These are phyloP conservation scores for Hypoxylon lenormandii DNA, from an alignment of 495 filamentous ascomycete species.

Conservation along the genomic window DNA sequence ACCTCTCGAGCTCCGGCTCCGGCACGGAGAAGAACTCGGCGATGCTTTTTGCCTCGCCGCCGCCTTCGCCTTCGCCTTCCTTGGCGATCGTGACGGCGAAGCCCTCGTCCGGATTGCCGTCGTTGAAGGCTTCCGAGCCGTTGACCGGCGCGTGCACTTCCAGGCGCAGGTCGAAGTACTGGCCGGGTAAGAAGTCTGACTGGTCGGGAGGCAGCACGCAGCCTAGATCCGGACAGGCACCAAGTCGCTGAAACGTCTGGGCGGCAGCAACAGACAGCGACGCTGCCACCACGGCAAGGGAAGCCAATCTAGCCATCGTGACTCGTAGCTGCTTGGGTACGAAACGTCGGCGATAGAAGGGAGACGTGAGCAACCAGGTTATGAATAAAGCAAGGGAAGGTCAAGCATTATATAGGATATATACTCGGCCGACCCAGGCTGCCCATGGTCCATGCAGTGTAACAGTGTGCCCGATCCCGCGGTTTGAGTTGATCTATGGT, in stretches of 20 bases:
- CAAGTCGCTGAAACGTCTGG: conserved; percentile 77
- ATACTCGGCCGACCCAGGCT: conserved; percentile 1
- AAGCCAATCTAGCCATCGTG: conserved; percentile 46
- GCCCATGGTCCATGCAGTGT: conserved; percentile 15
- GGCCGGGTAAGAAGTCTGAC: conserved; percentile 78
- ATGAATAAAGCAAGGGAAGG: background rate
- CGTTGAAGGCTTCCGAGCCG: conserved; percentile 74
- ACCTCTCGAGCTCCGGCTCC: conserved; percentile 73
- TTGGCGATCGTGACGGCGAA: conserved; percentile 77
- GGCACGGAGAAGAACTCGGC: conserved; percentile 69
- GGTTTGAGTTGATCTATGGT: conserved; percentile 21
- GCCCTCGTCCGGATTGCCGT: conserved; percentile 69
- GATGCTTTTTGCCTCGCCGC: conserved; percentile 58
- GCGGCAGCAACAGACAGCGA: conserved; percentile 56
- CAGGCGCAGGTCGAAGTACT: conserved; percentile 79
- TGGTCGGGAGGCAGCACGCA: conserved; percentile 81
- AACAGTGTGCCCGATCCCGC: conserved; percentile 18
- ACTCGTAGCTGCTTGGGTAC: conserved; percentile 8
- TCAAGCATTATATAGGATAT: conserved; percentile 25
- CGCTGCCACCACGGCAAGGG: conserved; percentile 50
- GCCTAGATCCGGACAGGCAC: conserved; percentile 76
- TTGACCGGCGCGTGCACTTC: conserved; percentile 82
- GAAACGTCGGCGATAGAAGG: conserved; percentile 10
- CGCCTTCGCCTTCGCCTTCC: too few relatives aligned
- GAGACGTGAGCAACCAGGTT: background rate